Evolutionary conservation across 1,139 yeast species (phyloP), one percentile per base, ranked within the genome.

Genomic region (Citeromyces hawaiiensis): DNA sequence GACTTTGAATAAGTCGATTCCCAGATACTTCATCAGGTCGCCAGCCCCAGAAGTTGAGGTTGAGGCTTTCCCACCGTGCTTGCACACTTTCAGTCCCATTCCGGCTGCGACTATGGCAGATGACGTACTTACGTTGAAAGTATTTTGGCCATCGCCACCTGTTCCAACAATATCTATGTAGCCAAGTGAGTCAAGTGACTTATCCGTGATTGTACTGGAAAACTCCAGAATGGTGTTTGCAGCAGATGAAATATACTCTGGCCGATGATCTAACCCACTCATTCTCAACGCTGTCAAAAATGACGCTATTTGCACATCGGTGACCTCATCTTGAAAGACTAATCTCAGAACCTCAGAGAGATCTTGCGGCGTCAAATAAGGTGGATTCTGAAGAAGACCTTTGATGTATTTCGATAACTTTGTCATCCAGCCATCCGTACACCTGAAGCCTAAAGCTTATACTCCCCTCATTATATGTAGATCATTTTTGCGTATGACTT

Each of bases 101-200:
- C 98, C 98, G 0, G 96, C 85, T 1, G 88, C 94, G 4, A 91
- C 87, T 40, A 91, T 86, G 0, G 96, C 96, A 1, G 96, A 69
- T 1, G 96, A 85, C 0, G 98, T 91, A 7, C 95, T 83, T 1
- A 91, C 98, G 53, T 91, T 91, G 61, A 91, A 91, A 0, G 98
- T 91, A 55, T 91, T 81, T 55, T 91, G 96, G 3, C 96, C 96
- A 54, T 91, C 98, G 5, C 98, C 98, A 23, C 98, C 98, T 0
- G 98, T 91, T 1, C 98, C 98, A 6, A 91, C 98, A 34, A 91
- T 83, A 58, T 91, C 98, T 14, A 85, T 70, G 48, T 75, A 82
- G 0, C 85, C 83, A 2, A 55, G 60, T 1, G 61, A 50, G 38
- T 69, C 70, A 4, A 77, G 70, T 8, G 52, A 51, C 2, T 60